Percentiles rank a stretch among this genome's conserved stretches.
These are phyloP conservation scores for Aspergillus aculeatus DNA, from an alignment of 2,329 filamentous ascomycete genomes.

Conservation along the genomic window DNA sequence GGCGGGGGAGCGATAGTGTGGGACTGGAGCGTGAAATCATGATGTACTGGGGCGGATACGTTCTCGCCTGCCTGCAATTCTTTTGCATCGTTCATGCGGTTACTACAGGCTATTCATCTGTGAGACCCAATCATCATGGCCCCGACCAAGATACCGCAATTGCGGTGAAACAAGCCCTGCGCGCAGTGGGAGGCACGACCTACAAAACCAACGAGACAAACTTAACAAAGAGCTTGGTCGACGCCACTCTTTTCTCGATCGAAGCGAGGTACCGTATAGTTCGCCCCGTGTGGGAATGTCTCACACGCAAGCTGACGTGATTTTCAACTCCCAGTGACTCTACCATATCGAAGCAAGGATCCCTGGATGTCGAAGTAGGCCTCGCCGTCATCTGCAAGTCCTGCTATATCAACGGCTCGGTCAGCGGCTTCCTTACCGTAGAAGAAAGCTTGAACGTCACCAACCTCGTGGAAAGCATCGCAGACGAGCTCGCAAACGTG, in stretches of 20 bases:
- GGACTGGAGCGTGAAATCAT: no score
- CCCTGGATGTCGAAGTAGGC: background rate
- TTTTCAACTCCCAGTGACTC: background rate
- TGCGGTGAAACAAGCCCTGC: conserved; percentile 7
- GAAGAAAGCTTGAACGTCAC: conserved; percentile 2
- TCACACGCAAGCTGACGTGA: background rate
- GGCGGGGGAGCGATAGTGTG: no score
- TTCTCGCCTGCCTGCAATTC: background rate
- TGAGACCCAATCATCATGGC: background rate
- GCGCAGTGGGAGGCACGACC: background rate
- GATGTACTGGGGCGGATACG: background rate
- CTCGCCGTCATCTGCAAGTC: conserved; percentile 4
- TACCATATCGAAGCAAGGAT: background rate
- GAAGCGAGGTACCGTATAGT: background rate
- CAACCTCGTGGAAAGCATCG: background rate
- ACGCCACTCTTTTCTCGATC: conserved; percentile 6
- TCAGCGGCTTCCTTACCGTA: background rate
- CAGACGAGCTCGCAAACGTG: conserved; percentile 3
- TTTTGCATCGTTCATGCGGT: background rate
- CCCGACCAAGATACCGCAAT: background rate
- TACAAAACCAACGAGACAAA: conserved; percentile 1
- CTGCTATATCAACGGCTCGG: conserved; percentile 11
- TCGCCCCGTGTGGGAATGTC: no score
- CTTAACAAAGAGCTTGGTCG: conserved; percentile 4
- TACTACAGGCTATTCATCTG: background rate